Conservation (phyloP, 495 filamentous ascomycete species). For the Aspergillus bertholletiae region DNA sequence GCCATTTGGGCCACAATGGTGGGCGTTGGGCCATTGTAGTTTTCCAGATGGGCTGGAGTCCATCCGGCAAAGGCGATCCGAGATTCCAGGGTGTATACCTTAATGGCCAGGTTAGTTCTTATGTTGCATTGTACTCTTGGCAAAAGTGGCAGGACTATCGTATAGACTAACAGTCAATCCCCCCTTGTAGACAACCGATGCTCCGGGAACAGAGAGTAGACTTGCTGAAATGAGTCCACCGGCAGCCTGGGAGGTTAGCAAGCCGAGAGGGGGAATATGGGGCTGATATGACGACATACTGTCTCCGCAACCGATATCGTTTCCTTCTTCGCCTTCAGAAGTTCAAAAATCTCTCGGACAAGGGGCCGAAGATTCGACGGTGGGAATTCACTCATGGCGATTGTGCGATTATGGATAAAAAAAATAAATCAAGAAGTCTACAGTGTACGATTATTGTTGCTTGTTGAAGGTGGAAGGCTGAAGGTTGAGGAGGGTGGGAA, state of each 20-base stretch:
- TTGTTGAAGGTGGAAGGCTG: neutral
- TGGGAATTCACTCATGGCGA: constrained; percentile 35
- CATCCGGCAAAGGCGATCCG: constrained; percentile 58
- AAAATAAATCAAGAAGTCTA: neutral
- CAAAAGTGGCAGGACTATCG: neutral
- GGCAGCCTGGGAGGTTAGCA: constrained; percentile 40
- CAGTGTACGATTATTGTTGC: neutral
- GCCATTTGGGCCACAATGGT: constrained; percentile 54
- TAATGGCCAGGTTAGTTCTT: neutral
- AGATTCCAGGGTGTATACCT: constrained; percentile 60
- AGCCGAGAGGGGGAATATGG: neutral
- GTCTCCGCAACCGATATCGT: constrained; percentile 59
- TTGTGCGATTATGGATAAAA: neutral
- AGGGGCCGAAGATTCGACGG: constrained; percentile 47
- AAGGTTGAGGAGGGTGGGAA: too few relatives aligned
- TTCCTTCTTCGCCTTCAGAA: constrained; percentile 51
- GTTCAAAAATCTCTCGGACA: constrained; percentile 43
- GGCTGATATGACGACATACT: constrained; percentile 26
- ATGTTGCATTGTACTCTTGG: neutral
- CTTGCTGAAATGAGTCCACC: constrained; percentile 58
- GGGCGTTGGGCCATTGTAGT: constrained; percentile 55
- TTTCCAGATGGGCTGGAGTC: constrained; percentile 46
- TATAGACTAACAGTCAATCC: constrained; percentile 47
- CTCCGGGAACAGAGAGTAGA: constrained; percentile 53
- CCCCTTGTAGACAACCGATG: constrained; percentile 54